Evolutionary conservation across 305 asterid species (phyloP).

Genomic region (Fraxinus latifolia): DNA sequence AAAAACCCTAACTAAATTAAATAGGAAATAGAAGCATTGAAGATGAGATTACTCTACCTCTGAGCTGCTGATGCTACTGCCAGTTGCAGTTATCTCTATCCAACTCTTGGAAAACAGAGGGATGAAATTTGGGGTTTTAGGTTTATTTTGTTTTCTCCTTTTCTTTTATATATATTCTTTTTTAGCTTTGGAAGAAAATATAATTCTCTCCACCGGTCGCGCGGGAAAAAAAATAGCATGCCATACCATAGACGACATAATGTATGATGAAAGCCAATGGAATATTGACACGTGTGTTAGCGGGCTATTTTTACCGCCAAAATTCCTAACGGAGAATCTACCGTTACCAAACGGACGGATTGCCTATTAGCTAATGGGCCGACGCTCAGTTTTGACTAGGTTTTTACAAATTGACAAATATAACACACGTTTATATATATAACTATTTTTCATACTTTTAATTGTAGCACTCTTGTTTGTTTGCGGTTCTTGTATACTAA

Average conservation of each 20-base stretch:
- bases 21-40: not conserved
- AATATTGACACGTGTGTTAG: constrained; percentile 24
- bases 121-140: constrained; percentile 11
- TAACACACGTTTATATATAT: not conserved
- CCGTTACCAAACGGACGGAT: constrained; percentile 27
- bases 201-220: constrained; percentile 27
- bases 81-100: not conserved
- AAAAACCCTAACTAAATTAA: constrained; percentile 12
- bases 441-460: not conserved
- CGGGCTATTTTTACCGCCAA: constrained; percentile 50
- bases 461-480: too few species aligned
- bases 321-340: constrained; percentile 7
- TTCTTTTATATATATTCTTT: constrained; percentile 6
- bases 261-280: constrained; percentile 26
- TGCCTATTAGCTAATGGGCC: not conserved
- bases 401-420: not conserved
- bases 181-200: constrained; percentile 29
- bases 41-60: not conserved
- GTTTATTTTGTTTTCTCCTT: constrained; percentile 10
- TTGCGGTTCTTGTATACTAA: too few species aligned
- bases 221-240: constrained; percentile 56
- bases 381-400: not conserved
- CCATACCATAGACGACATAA: constrained; percentile 51
- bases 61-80: not conserved
- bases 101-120: not conserved